These are phyloP conservation scores for Spiromastix sp. DNA, from an alignment of 2,329 filamentous ascomycete genomes.

Conservation along the genomic window DNA sequence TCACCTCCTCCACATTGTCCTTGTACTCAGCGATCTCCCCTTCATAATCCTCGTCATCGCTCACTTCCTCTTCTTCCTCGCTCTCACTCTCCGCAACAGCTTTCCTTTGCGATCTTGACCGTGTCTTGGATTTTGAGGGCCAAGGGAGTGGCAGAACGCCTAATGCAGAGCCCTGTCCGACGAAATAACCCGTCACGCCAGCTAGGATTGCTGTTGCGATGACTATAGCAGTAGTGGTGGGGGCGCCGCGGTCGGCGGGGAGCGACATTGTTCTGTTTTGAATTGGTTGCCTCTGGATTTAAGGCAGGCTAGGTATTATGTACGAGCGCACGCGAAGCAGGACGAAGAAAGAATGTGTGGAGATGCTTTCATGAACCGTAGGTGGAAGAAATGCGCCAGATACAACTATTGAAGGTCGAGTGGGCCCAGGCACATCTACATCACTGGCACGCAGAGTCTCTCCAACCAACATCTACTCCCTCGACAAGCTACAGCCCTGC, in stretches of 20 bases:
- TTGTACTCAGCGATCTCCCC: conserved; percentile 38
- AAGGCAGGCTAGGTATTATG: background rate
- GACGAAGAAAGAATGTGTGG: no score
- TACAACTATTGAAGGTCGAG: no score
- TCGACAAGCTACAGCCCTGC: no score
- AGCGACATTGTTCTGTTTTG: conserved; percentile 1
- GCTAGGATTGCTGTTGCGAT: conserved; percentile 64
- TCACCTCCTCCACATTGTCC: conserved; percentile 69
- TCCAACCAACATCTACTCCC: no score
- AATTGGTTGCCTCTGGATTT: background rate
- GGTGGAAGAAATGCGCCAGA: no score
- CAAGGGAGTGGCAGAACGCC: no score
- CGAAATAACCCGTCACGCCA: conserved; percentile 65
- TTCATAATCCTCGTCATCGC: conserved; percentile 54
- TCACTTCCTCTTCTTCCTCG: conserved; percentile 45
- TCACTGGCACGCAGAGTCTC: no score
- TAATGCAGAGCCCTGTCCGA: conserved; percentile 54
- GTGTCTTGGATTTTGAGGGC: conserved; percentile 37
- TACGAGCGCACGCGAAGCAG: no score
- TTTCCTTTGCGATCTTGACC: background rate
- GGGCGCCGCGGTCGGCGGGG: conserved; percentile 30
- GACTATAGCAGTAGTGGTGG: conserved; percentile 50
- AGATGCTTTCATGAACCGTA: no score
- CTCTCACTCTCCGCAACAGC: conserved; percentile 7
- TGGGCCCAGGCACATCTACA: no score